These are phyloP conservation scores for Colletotrichum australisinense DNA, from an alignment of 2,329 filamentous ascomycete genomes.

Conservation along the genomic window DNA sequence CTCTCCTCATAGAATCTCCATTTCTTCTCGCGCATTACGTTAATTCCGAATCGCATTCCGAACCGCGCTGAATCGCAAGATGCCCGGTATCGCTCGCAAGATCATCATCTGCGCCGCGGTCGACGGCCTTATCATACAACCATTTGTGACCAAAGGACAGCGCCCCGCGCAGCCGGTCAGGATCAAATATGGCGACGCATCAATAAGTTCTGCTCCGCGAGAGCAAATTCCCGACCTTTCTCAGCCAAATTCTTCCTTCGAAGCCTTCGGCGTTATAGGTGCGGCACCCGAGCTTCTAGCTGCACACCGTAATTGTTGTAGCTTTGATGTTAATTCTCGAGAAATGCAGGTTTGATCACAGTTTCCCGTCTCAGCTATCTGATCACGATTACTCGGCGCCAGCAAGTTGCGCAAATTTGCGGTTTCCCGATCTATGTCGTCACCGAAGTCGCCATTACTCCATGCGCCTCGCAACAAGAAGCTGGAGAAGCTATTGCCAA, in stretches of 20 bases:
- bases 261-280: conserved; percentile 72
- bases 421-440: conserved; percentile 87
- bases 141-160: conserved; percentile 71
- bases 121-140: conserved; percentile 86
- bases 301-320: not conserved
- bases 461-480: conserved; percentile 80
- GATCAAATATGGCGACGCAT: conserved; percentile 76
- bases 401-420: conserved; percentile 89
- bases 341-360: conserved; percentile 78
- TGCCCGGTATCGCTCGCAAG: conserved; percentile 85
- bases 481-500: conserved; percentile 78
- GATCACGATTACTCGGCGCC: conserved; percentile 84
- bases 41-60: not conserved
- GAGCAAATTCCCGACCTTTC: conserved; percentile 58
- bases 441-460: conserved; percentile 91
- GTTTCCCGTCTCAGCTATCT: conserved; percentile 86
- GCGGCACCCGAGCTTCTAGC: conserved; percentile 38
- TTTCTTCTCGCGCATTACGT: conserved; percentile 7
- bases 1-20: not conserved
- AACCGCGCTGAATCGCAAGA: conserved; percentile 47
- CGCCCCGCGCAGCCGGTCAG: conserved; percentile 68
- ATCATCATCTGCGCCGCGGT: conserved; percentile 82
- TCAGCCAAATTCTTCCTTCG: conserved; percentile 62
- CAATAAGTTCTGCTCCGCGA: conserved; percentile 55
- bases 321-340: conserved; percentile 21